Conservation (phyloP, 306 rosid species). For the Vicia villosa region DNA sequence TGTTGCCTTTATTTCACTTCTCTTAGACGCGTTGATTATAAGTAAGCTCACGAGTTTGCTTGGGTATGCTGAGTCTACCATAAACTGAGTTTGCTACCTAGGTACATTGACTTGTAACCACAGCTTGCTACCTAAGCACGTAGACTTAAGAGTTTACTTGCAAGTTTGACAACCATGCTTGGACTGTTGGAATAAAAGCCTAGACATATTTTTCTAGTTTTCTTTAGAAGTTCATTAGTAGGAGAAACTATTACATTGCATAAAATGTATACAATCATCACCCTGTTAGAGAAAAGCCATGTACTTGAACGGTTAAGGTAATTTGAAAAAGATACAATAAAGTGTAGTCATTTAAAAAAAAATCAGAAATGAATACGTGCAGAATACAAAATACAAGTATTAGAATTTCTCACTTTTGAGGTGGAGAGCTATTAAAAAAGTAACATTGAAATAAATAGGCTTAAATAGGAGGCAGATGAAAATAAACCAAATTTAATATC, state of each 20-base stretch:
- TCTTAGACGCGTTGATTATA: too few species aligned
- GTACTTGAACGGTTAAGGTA: too few species aligned
- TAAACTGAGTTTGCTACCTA: not conserved
- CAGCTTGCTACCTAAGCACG: not conserved
- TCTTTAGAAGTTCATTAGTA: not conserved
- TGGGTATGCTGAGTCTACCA: too few species aligned
- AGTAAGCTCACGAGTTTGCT: too few species aligned
- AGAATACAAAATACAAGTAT: too few species aligned
- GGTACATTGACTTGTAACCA: not conserved
- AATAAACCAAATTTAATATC: not conserved
- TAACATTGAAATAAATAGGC: too few species aligned
- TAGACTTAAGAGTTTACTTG: not conserved
- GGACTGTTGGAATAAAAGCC: not conserved
- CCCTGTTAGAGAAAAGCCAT: not conserved
- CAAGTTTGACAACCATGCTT: constrained; percentile 4
- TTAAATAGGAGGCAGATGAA: not conserved
- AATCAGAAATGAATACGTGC: too few species aligned
- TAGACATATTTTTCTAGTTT: not conserved
- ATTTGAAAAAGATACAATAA: too few species aligned
- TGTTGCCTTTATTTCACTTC: too few species aligned
- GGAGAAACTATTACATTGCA: not conserved
- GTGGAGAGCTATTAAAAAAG: too few species aligned
- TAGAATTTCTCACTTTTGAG: too few species aligned
- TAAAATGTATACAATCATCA: not conserved
- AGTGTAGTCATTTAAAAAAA: too few species aligned